Evolutionary conservation across 139 green algal genomes (phyloP), one percentile per base, ranked within the genome.

Genomic region (Penium margaritaceum): DNA sequence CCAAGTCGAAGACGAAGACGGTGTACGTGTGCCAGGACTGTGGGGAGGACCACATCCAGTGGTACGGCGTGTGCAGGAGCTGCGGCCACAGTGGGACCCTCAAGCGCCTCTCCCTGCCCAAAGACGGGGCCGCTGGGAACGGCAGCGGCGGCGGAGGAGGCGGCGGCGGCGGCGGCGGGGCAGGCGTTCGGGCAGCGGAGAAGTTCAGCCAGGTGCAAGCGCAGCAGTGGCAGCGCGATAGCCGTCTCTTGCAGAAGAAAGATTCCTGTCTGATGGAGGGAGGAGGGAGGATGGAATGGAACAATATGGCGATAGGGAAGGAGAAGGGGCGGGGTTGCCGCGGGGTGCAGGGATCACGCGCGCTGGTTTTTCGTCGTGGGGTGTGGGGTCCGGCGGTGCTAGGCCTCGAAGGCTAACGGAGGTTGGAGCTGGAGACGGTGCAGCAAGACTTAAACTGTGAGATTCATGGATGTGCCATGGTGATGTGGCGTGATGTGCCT

Each of bases 31-130:
- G 87, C 75, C 30, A 30, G 4, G 66, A 87, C 2, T 91, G 87
- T 74, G 86, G 84, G 12, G 71, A 86, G 46, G 63, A 78, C 3
- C 68, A 61, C 29, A 33, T 43, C 4, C 87, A 91, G 53, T 88
- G 77, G 85, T 77, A 67, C 15, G 89, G 89, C 2, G 76, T 85
- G 39, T 93, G 89, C 75, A 79, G 70, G 21, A 38, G 44, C 27
- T 93, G 89, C 68, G 64, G 81, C 51, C 66, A 36, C 12, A 90
- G 81, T 82, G 83, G 87, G 64, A 84, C 65, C 17, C 35, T 81
- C 19, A 71, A 80, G 30, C 14, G 32, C 17, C 4, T 72, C 47
- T 74, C n/a, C 29, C 29, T 74, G 47, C 72, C 33, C 36, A 68
- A 24, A 37, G 27, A 30, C 24, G 55, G 65, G 46, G n/a, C 6